Conservation (phyloP, 768 basidiomycete genomes). For the Naematelia encephala region DNA sequence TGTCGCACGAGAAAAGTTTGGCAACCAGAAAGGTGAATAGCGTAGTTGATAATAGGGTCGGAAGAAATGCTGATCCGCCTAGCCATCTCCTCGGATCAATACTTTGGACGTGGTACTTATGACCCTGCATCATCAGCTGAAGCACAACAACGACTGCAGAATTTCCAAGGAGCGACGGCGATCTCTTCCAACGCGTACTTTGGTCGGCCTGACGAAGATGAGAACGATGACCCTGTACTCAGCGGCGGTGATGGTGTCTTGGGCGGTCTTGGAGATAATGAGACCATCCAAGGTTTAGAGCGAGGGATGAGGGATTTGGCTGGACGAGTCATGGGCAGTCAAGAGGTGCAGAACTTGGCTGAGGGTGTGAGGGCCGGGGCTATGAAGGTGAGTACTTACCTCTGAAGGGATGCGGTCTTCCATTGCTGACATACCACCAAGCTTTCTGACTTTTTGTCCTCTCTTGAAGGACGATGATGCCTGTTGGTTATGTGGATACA, state of each 20-base stretch:
- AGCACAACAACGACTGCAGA: constrained; percentile 73
- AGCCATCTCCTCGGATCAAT: constrained; percentile 97
- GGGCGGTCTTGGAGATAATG: constrained; percentile 43
- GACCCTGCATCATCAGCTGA: constrained; percentile 69
- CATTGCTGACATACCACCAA: constrained; percentile 9
- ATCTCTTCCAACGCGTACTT: constrained; percentile 97
- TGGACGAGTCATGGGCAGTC: constrained; percentile 47
- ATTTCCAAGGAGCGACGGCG: constrained; percentile 85
- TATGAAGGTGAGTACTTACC: constrained; percentile 48
- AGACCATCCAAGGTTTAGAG: constrained; percentile 45
- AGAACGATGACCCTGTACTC: constrained; percentile 56
- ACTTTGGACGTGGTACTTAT: constrained; percentile 84
- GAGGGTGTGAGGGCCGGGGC: constrained; percentile 47
- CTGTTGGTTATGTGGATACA: background rate
- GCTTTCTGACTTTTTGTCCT: constrained; percentile 44
- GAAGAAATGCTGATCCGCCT: constrained; percentile 3
- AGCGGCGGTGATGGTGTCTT: constrained; percentile 29
- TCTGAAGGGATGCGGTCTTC: background rate
- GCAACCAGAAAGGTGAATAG: constrained; percentile 71
- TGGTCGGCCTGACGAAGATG: constrained; percentile 71
- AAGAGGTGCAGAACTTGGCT: constrained; percentile 49
- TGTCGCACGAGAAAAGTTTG: constrained; percentile 84
- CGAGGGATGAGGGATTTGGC: constrained; percentile 49
- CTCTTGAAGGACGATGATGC: constrained; percentile 32
- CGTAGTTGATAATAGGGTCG: constrained; percentile 6